Evolutionary conservation across 805 yeast genomes (phyloP), one percentile per base, ranked within the genome.

Genomic region (Sugiyamaella mastotermitis): DNA sequence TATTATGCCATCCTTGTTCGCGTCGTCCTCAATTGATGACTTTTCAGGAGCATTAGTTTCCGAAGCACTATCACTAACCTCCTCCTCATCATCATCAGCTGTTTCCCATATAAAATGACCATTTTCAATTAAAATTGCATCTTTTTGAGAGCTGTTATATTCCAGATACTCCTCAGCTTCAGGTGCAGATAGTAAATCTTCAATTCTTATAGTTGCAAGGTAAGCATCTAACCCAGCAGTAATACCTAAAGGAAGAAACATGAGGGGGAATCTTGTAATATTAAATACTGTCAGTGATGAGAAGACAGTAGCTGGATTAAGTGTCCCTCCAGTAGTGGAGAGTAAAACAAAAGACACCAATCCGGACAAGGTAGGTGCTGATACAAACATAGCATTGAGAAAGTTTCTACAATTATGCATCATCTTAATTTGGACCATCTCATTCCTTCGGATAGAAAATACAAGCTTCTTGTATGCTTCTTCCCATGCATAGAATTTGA

Each of bases 401-500:
- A 69, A 46, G 53, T 80, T 83, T 56, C 88, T 75, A 20, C 75
- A 56, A 30, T 77, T 65, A 52, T 83, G 88, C 66, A 85, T 73
- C 37, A 62, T 65, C 45, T 77, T 69, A 42, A 88, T 71, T 35
- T 67, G 64, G 3, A 52, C 49, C 72, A 83, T 78, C 60, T 87
- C 97, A 15, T 64, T 53, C 0, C 55, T 51, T 56, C 97, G 74
- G 19, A 74, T 66, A 9, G 65, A 68, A 11, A 74, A 53, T 24
- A 88, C 71, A 37, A 70, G 64, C 7, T 68, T 57, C 38, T 69
- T 68, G 56, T 85, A 88, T 1, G 96, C 87, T 22, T 68, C 68
- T 61, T 88, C 97, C 96, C 96, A 88, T 1, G 94, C 83, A 57
- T 87, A 88, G 57, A 73, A 83, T 63, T 88, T 88, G 58, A 88